These are phyloP conservation scores for Endothia cerciana DNA, from an alignment of 2,329 filamentous ascomycete species.

Conservation along the genomic window DNA sequence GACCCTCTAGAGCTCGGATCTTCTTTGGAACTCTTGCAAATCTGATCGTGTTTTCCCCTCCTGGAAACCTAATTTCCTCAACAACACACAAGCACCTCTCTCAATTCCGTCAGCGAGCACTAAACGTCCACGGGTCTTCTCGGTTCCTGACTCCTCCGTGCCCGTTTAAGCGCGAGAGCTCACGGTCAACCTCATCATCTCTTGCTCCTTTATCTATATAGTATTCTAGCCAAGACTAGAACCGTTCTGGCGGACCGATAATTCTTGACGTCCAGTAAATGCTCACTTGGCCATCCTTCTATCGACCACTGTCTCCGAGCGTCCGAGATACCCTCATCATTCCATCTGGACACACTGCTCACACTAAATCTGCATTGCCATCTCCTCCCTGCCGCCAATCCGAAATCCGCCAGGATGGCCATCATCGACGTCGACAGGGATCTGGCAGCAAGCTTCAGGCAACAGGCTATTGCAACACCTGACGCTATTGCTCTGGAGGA, in stretches of 20 bases:
- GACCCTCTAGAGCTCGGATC: neutral
- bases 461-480: conserved; percentile 71
- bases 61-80: conserved; percentile 3
- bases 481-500: conserved; percentile 75
- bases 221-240: neutral
- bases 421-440: conserved; percentile 74
- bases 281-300: neutral
- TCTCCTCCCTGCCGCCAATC: neutral
- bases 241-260: neutral
- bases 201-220: neutral
- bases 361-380: neutral
- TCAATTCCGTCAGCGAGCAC: neutral
- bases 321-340: neutral
- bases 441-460: conserved; percentile 70
- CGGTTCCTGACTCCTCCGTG: neutral
- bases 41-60: conserved; percentile 7
- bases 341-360: neutral
- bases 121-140: neutral
- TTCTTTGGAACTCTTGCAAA: neutral
- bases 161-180: neutral
- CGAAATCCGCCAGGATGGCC: conserved; percentile 50
- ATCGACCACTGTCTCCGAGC: neutral
- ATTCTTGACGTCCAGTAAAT: neutral
- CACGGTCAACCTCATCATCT: neutral
- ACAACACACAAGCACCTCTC: neutral